Conservation (phyloP, 2,329 filamentous ascomycete species). For the Xylaria polymorpha region DNA sequence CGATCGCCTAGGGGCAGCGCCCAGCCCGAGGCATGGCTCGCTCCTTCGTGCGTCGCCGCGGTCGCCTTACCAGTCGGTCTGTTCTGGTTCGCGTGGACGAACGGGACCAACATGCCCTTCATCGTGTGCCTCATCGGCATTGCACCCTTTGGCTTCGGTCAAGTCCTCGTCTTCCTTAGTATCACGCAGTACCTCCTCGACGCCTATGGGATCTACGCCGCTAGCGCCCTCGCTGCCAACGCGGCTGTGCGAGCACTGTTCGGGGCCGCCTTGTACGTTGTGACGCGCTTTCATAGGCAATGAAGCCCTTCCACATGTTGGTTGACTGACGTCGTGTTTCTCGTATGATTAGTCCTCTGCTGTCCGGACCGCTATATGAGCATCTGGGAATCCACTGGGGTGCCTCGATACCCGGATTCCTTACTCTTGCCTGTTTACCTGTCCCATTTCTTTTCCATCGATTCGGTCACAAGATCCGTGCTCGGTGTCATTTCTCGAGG, state of each 20-base stretch:
- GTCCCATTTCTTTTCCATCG: conserved; percentile 81
- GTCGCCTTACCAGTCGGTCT: conserved; percentile 19
- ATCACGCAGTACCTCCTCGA: conserved; percentile 12
- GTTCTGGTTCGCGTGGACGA: conserved; percentile 31
- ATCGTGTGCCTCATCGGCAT: conserved; percentile 10
- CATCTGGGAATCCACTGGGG: conserved; percentile 79
- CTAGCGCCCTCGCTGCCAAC: not conserved
- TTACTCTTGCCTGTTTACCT: conserved; percentile 75
- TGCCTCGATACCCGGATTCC: conserved; percentile 75
- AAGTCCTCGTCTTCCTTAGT: conserved; percentile 10
- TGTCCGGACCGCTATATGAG: conserved; percentile 64
- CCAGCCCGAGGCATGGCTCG: conserved; percentile 23
- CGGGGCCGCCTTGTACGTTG: not conserved
- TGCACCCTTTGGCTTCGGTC: conserved; percentile 11
- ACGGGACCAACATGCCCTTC: conserved; percentile 10
- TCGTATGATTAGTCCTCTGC: too few relatives aligned
- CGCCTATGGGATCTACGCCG: conserved; percentile 1
- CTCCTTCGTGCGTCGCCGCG: not conserved
- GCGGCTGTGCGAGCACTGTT: not conserved
- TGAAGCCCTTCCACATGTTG: too few relatives aligned
- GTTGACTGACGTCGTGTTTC: too few relatives aligned
- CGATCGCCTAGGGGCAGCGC: not conserved
- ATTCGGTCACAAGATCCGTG: too few relatives aligned
- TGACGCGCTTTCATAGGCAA: too few relatives aligned
- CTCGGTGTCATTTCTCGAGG: too few relatives aligned